Conservation (phyloP, 352 stramenopile genomes). For the Pythium oligandrum region DNA sequence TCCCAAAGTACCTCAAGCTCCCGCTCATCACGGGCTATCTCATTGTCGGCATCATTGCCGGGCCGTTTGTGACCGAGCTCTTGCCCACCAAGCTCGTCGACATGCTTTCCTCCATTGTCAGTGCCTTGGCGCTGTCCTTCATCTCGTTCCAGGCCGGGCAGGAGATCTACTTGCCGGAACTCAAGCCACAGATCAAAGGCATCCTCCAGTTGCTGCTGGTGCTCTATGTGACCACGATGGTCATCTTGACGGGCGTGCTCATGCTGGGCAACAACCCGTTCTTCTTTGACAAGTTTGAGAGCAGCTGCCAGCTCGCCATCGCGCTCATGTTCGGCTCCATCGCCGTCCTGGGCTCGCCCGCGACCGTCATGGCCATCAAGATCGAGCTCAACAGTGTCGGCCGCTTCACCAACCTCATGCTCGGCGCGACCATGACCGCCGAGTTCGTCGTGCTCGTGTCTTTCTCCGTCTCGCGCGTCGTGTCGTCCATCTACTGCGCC, state of each 20-base stretch:
- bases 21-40: conserved; percentile 73
- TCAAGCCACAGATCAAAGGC: conserved; percentile 52
- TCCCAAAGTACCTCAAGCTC: conserved; percentile 50
- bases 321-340: conserved; percentile 74
- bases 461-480: conserved; percentile 59
- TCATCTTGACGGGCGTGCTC: conserved; percentile 40
- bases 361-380: conserved; percentile 75
- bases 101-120: conserved; percentile 50
- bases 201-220: conserved; percentile 47
- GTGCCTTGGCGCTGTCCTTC: conserved; percentile 60
- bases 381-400: conserved; percentile 72
- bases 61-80: conserved; percentile 53
- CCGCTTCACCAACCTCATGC: conserved; percentile 71
- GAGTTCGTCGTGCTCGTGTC: conserved; percentile 71
- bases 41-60: conserved; percentile 52
- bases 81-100: conserved; percentile 29
- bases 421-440: conserved; percentile 60
- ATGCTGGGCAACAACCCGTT: conserved; percentile 41
- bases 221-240: conserved; percentile 59
- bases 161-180: conserved; percentile 67
- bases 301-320: conserved; percentile 53
- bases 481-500: conserved; percentile 58
- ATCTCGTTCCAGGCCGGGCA: conserved; percentile 77
- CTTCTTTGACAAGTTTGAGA: conserved; percentile 52
- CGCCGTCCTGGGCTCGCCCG: conserved; percentile 54